Base-by-base conservation (phyloP, 768 basidiomycete genomes). In the Psilocybe tampanensis region DNA sequence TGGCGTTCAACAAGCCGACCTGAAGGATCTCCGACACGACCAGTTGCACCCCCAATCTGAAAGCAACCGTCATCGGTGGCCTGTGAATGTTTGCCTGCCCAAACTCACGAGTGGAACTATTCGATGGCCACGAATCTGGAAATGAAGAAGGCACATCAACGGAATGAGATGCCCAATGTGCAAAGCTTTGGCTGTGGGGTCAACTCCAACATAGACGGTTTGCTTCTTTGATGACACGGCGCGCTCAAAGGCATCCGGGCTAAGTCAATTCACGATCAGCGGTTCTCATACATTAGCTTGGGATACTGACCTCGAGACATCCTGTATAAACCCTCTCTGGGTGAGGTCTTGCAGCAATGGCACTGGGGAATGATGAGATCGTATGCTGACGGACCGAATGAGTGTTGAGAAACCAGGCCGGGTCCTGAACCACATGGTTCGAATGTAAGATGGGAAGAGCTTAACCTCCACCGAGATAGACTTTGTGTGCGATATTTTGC, bases 131-230 rank as follows among this genome's bases (percentile, higher is more conserved):
- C 81, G 79, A 36, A 92, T 65, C 44, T 89, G 89, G 69, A 98
- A 96, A 67, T 98, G 97, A 15, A 98, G 76, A 44, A 98, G 70
- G 50, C 85, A 86, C 67, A 98, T 81, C 44, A 99, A 74, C 2
- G 96, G 95, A 19, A 98, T 76, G 2, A 99, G 82, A 69, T 99
- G 95, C 3, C 97, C 97, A 52, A 94, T 90, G 70, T 99, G 97
- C 17, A 99, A 78, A 1, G 94, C 90, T 22, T 74, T 77, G 3
- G 95, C 94, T 1, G 96, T 94, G 13, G 97, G 97, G 68, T 99
- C 97, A 41, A 98, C 82, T 33, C 97, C 97, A 3, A 86, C 80
- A 68, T 99, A 99, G 17, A 93, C 80, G 0, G 83, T 83, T 61
- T 82, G 85, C 34, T 66, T 70, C 33, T 67, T 66, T 2, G 69